Evolutionary conservation across 768 basidiomycete genomes (phyloP), one percentile per base, ranked within the genome.

Genomic region (Suillus discolor): DNA sequence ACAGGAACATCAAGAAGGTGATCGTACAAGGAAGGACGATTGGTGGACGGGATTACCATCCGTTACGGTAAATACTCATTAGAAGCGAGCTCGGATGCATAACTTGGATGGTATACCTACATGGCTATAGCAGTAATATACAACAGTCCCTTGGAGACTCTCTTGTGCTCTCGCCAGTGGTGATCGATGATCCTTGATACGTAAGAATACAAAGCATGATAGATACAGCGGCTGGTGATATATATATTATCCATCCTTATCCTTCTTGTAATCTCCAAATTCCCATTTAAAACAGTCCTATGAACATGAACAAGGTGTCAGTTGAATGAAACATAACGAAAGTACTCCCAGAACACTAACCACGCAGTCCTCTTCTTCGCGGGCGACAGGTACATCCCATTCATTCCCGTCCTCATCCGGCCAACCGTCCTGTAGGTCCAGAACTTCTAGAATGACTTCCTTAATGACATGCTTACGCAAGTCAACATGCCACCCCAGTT

Each of bases 251-350:
- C 8, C 28, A 16, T 39, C 54, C 49, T 23, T 44, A 53, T 78
- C 68, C 68, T 81, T 79, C 69, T 81, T 79, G 76, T 78, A 85
- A 61, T 82, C 73, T 8, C 84, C 83, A 62, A 91, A 93, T 65
- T 90, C 87, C 91, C 91, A 92, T 70, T 89, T 90, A 75, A 79
- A 89, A 76, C 91, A 92, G 65, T 92, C 91, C 91, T 92, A 69
- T 9, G 66, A 64, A 57, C n/a, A 69, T 9, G 66, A 64, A 57
- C n/a, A 54, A 36, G 61, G 23, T 39, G 47, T 38, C 57, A 42
- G 68, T 60, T 36, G 28, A 12, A 54, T 9, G 38, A 63, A 25
- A 4, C 34, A 49, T 31, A 15, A 53, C 15, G 13, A n/a, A 53
- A 39, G 15, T 20, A 53, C 7, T 44, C 64, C 42, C 25, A 53